phyloP scores from a whole-genome alignment of 139 green algal species.

The Tetraselmis chui region DNA sequence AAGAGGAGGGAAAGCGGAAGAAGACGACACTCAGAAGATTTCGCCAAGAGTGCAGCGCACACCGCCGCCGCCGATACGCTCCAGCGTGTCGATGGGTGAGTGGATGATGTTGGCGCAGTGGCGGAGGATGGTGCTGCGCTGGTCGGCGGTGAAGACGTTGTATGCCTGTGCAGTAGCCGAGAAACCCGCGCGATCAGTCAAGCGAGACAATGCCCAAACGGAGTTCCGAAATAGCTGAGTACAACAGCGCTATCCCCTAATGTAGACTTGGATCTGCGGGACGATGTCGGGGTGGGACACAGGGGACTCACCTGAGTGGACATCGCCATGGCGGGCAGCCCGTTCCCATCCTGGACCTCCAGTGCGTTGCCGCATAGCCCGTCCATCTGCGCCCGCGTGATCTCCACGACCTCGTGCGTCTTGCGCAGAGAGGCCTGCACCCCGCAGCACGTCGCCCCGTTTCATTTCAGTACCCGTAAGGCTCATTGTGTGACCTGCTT shows the following conservation, averaged over 20 bases:
- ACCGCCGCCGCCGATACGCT: constrained; percentile 82
- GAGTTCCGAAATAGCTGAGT: too few species aligned
- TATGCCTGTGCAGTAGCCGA: constrained; percentile 48
- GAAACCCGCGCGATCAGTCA: too few species aligned
- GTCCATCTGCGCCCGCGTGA: constrained; percentile 81
- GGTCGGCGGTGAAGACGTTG: constrained; percentile 79
- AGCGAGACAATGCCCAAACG: too few species aligned
- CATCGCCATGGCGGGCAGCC: constrained; percentile 85
- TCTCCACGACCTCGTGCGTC: constrained; percentile 77
- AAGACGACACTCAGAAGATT: constrained; percentile 81
- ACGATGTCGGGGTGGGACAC: not conserved
- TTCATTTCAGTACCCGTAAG: too few species aligned
- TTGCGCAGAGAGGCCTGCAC: constrained; percentile 27
- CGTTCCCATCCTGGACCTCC: constrained; percentile 75
- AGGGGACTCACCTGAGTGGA: constrained; percentile 24
- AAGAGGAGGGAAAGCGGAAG: too few species aligned
- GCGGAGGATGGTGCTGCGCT: constrained; percentile 46
- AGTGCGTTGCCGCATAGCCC: constrained; percentile 86
- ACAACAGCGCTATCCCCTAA: too few species aligned
- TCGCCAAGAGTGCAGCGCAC: constrained; percentile 89
- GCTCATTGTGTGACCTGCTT: too few species aligned
- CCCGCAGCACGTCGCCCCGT: too few species aligned
- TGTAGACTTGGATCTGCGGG: too few species aligned
- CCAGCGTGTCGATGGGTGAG: constrained; percentile 83
- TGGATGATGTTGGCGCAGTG: constrained; percentile 76